Evolutionary conservation across 2,329 filamentous ascomycete genomes (phyloP).

Genomic region (Lachnellula subtilissima): DNA sequence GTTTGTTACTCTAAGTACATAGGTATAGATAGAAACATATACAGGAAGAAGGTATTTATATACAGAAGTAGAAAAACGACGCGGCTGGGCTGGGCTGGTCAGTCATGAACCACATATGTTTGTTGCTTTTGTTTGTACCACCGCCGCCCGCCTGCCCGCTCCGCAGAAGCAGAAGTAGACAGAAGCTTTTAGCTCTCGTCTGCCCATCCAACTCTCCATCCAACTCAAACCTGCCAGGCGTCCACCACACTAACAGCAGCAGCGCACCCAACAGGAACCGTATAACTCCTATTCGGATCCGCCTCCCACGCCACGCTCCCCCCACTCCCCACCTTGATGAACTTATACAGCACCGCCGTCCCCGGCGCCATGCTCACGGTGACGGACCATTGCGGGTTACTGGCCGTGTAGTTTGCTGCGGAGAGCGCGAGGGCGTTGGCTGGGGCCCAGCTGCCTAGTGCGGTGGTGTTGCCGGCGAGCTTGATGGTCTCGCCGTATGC

Average conservation of each 20-base stretch:
- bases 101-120: too few species aligned
- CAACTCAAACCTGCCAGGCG: conserved; percentile 11
- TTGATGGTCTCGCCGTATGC: conserved; percentile 58
- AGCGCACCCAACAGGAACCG: conserved; percentile 13
- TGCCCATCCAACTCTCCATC: background rate
- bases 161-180: too few species aligned
- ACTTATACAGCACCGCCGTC: conserved; percentile 60
- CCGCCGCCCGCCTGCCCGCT: too few species aligned
- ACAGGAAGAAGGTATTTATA: too few species aligned
- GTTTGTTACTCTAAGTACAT: too few species aligned
- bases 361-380: conserved; percentile 52
- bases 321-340: conserved; percentile 51
- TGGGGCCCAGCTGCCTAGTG: conserved; percentile 59
- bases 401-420: conserved; percentile 52
- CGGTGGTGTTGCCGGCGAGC: conserved; percentile 52
- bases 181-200: background rate
- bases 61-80: too few species aligned
- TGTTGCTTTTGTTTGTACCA: too few species aligned
- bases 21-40: too few species aligned
- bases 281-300: conserved; percentile 30
- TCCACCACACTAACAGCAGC: conserved; percentile 13
- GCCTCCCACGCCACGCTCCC: conserved; percentile 58
- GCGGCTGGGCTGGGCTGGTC: too few species aligned
- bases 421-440: conserved; percentile 49
- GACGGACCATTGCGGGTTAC: conserved; percentile 56